A percentile compares a stretch with the other conserved stretches of the same genome.
Evolutionary conservation across 73 alveolate genomes (phyloP).

Genomic region (Blepharisma japonicum): DNA sequence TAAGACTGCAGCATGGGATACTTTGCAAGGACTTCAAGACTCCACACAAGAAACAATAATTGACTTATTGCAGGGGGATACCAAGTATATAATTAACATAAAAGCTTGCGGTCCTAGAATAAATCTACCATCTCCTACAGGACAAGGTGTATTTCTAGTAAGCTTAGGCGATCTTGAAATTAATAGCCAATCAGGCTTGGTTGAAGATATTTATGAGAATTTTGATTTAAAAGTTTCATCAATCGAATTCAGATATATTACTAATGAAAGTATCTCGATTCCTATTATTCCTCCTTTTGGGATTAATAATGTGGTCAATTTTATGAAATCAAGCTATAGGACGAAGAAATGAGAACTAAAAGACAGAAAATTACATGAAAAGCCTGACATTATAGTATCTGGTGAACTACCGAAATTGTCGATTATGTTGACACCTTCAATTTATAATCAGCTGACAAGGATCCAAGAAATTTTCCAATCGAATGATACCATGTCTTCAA

Average conservation of each 20-base stretch:
- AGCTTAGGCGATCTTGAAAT: slow-evolving; percentile 1
- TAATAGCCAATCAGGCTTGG: background rate
- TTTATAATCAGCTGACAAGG: background rate
- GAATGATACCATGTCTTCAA: background rate
- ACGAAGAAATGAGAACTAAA: background rate
- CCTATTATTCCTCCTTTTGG: slow-evolving; percentile 7
- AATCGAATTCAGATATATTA: background rate
- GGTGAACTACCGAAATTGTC: slow-evolving; percentile 7
- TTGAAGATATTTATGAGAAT: slow-evolving; percentile 39
- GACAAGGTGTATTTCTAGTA: background rate
- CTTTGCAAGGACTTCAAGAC: slow-evolving; percentile 40
- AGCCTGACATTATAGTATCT: background rate
- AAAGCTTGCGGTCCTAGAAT: background rate
- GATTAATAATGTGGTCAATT: background rate
- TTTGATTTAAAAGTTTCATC: slow-evolving; percentile 27
- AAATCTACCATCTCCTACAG: background rate
- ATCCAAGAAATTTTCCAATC: background rate
- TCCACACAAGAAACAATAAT: slow-evolving; percentile 23
- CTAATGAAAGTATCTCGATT: background rate
- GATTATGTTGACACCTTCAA: background rate
- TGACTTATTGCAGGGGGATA: slow-evolving; percentile 7
- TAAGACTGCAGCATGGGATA: slow-evolving; percentile 51
- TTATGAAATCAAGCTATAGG: background rate
- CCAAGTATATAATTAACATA: background rate
- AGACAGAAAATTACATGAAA: background rate